Evolutionary conservation across 805 yeast genomes (phyloP).

Genomic region (Saccharomycopsis schoenii): DNA sequence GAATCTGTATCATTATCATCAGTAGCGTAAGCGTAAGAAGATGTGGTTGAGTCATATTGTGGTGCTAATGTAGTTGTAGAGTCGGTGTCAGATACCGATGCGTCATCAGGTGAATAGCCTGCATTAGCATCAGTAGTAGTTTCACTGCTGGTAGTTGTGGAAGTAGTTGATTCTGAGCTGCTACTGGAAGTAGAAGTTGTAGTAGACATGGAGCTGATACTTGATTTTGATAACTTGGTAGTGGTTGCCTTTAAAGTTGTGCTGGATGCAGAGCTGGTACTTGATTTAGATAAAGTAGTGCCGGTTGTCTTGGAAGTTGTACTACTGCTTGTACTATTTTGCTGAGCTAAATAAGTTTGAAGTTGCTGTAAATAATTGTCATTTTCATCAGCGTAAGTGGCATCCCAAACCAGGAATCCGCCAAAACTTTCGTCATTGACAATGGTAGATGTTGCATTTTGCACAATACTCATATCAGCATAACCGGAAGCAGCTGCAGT

Average conservation of each 20-base stretch:
- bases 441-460: slow-evolving; percentile 18
- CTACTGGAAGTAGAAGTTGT: not conserved
- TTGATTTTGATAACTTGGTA: not conserved
- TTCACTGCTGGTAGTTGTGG: not conserved
- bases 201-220: not conserved
- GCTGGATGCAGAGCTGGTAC: not conserved
- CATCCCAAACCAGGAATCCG: slow-evolving; percentile 18
- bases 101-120: no score
- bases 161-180: not conserved
- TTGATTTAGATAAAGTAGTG: not conserved
- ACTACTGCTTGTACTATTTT: slow-evolving; percentile 13
- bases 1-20: not conserved
- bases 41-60: not conserved
- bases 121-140: no score
- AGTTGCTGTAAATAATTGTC: slow-evolving; percentile 17
- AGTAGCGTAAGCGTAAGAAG: not conserved
- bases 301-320: slow-evolving; percentile 3
- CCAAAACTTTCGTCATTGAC: slow-evolving; percentile 8
- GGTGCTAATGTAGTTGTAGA: not conserved
- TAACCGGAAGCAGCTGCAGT: slow-evolving; percentile 11
- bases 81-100: no score
- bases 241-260: not conserved
- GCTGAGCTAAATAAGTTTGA: not conserved
- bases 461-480: slow-evolving; percentile 24
- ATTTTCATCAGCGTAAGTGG: slow-evolving; percentile 25